Evolutionary conservation across 179 eudicot species (phyloP).

Genomic region (Gypsophila paniculata): DNA sequence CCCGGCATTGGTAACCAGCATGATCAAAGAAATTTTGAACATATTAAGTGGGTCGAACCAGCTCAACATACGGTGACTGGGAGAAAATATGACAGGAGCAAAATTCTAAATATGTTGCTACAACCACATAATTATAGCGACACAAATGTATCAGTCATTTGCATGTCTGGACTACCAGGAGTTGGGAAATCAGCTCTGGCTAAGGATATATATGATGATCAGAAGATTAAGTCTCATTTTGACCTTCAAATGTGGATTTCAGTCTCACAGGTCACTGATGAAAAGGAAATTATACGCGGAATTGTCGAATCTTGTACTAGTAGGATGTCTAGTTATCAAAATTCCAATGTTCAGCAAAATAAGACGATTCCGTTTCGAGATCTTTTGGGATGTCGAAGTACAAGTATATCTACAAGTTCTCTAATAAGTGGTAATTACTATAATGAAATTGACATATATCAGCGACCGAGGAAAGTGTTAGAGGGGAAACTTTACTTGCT

Average conservation of each 20-base stretch:
- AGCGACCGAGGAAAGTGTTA: conserved; percentile 20
- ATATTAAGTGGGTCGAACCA: neutral
- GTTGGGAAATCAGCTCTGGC: conserved; percentile 41
- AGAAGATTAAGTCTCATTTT: conserved; percentile 24
- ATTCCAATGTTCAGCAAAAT: neutral
- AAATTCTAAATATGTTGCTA: conserved; percentile 18
- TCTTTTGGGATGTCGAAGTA: conserved; percentile 24
- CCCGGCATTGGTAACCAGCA: neutral
- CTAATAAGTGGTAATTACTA: neutral
- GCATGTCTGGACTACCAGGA: conserved; percentile 32
- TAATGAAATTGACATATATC: conserved; percentile 4
- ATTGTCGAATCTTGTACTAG: conserved; percentile 20
- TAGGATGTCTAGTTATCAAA: conserved; percentile 10
- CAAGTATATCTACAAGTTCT: neutral
- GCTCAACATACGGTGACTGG: neutral
- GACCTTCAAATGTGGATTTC: conserved; percentile 33
- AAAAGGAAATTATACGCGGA: conserved; percentile 23
- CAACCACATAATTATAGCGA: neutral
- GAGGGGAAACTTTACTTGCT: conserved; percentile 28
- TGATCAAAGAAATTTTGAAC: neutral
- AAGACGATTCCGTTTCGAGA: conserved; percentile 7
- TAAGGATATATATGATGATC: conserved; percentile 21
- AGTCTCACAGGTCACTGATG: conserved; percentile 22
- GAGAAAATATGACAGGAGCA: neutral
- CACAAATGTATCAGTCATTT: conserved; percentile 15